phyloP scores from a whole-genome alignment of 169 alveolate genomes.

The Plasmodium cynomolgi region DNA sequence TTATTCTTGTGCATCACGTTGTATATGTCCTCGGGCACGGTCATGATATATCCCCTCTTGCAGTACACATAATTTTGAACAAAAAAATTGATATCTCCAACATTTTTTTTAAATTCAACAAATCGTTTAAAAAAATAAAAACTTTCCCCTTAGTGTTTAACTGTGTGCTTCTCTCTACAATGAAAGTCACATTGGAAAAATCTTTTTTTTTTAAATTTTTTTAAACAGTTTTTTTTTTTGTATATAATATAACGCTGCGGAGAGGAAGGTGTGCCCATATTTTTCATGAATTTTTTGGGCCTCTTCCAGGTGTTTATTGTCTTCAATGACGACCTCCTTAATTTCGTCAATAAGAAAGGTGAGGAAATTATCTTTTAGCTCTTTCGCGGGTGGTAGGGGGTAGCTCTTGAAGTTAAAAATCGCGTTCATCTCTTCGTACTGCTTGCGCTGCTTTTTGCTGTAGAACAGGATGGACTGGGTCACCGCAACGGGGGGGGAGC shows the following conservation, averaged over 20 bases:
- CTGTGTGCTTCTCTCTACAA: conserved; percentile 30
- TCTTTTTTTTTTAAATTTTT: conserved; percentile 15
- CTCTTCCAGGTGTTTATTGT: conserved; percentile 45
- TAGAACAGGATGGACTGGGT: conserved; percentile 54
- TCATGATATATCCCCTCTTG: conserved; percentile 71
- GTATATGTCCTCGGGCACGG: conserved; percentile 64
- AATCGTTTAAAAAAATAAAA: conserved; percentile 30
- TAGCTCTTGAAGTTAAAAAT: conserved; percentile 31
- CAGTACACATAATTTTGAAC: conserved; percentile 68
- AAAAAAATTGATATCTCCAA: conserved; percentile 69
- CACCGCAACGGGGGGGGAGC: neutral
- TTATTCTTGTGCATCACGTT: conserved; percentile 71
- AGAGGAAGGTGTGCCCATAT: conserved; percentile 51
- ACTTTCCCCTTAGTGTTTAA: conserved; percentile 27
- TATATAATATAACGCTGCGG: conserved; percentile 74
- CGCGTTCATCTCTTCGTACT: conserved; percentile 30
- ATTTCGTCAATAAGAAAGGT: conserved; percentile 56
- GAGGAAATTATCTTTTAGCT: conserved; percentile 37
- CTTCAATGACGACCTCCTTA: conserved; percentile 26
- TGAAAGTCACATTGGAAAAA: conserved; percentile 45
- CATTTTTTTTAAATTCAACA: conserved; percentile 59
- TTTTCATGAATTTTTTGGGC: conserved; percentile 51
- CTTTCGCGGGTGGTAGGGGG: conserved; percentile 28
- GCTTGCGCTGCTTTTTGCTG: conserved; percentile 33
- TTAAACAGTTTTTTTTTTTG: conserved; percentile 51